A percentile compares a stretch with the other conserved stretches of the same genome.
These are phyloP conservation scores for Bacidia rubella DNA, from an alignment of 495 filamentous ascomycete species.

Conservation along the genomic window DNA sequence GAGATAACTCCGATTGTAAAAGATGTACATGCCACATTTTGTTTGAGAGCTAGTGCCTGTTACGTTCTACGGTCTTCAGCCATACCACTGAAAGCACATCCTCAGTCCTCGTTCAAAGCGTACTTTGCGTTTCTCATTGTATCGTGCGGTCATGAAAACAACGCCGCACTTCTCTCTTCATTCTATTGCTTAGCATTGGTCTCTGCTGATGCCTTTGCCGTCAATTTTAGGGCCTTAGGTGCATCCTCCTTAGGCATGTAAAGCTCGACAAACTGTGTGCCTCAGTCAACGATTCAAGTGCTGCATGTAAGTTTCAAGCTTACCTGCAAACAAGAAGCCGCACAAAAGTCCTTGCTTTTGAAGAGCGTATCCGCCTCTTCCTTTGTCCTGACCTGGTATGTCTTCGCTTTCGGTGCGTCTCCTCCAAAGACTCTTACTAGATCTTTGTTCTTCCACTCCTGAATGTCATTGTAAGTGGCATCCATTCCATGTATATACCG, in stretches of 20 bases:
- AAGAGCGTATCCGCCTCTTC: slow-evolving; percentile 57
- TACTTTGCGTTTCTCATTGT: no score
- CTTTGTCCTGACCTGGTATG: slow-evolving; percentile 57
- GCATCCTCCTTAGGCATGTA: slow-evolving; percentile 76
- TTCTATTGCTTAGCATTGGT: slow-evolving; percentile 41
- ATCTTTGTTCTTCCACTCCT: slow-evolving; percentile 56
- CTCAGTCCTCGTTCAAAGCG: no score
- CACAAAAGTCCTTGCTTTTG: slow-evolving; percentile 48
- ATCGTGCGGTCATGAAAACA: no score
- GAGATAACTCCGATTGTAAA: no score
- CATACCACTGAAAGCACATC: no score
- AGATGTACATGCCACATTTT: no score
- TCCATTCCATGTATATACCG: slow-evolving; percentile 48
- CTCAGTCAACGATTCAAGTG: slow-evolving; percentile 2
- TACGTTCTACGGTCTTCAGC: no score
- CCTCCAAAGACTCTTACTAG: slow-evolving; percentile 58
- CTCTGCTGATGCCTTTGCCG: slow-evolving; percentile 51
- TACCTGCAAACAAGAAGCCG: slow-evolving; percentile 32
- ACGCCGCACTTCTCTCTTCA: background rate
- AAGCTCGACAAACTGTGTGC: slow-evolving; percentile 63
- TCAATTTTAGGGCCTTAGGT: slow-evolving; percentile 52
- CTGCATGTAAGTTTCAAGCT: slow-evolving; percentile 2
- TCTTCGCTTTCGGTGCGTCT: slow-evolving; percentile 39
- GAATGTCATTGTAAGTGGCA: slow-evolving; percentile 67
- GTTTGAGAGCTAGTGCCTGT: no score